Evolutionary conservation across 768 basidiomycete genomes (phyloP), one percentile per base, ranked within the genome.

Genomic region (Tricholoma saponaceum): DNA sequence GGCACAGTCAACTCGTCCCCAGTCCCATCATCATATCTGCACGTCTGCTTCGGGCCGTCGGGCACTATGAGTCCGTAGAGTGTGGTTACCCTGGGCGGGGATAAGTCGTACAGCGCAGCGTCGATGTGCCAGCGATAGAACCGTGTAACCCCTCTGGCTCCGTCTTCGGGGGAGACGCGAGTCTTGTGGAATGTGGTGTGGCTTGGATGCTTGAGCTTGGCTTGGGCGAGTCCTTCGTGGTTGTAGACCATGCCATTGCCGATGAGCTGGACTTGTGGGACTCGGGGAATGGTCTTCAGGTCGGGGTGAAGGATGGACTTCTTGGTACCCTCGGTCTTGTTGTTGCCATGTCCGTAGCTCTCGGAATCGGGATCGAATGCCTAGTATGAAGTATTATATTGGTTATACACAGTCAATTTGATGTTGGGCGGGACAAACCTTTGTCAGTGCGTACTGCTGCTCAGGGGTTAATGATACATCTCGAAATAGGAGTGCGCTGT

Each of bases 81-180:
- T 0, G 92, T 91, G 5, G 94, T 95, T 41, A 90, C 92, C 61
- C 80, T 86, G 3, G 93, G 92, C 16, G 90, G 90, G 23, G 83
- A 82, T 12, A 87, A 77, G 55, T 87, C 83, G 67, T 90, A 90
- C 35, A 92, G 72, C 1, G 91, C 91, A 0, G 94, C 92, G 63
- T 95, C 93, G 70, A 95, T 94, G 70, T 95, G 91, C 92, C 92
- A 94, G 51, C 92, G 79, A 70, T 92, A 94, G 79, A 89, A 95
- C 37, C 92, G 81, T n/a, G 92, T 95, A 46, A 79, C 70, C n/a
- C 91, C 92, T 53, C 81, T 79, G 7, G 73, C 83, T 63, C 89
- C 88, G 59, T 95, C 92, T 65, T 89, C 89, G 3, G 78, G 74
- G 9, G 85, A 84, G 33, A 95, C 79, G 20, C 71, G 72, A 32